Evolutionary conservation across 23 red algal genomes (phyloP).

Genomic region (Gracilaria caudata): DNA sequence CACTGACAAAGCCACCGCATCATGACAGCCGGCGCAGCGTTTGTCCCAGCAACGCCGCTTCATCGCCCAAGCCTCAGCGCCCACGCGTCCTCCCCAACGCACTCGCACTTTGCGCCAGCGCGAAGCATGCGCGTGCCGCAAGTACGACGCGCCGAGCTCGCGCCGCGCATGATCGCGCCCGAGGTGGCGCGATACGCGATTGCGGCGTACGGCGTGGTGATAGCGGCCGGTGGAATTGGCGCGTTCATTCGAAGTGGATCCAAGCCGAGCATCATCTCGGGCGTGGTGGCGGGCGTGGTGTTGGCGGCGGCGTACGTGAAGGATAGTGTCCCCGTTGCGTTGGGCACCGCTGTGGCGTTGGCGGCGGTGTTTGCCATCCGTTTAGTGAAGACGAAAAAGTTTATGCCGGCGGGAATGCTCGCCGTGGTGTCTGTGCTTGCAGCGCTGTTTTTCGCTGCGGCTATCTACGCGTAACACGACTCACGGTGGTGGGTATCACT

Average conservation of each 20-base stretch:
- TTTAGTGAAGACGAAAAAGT: constrained; percentile 86
- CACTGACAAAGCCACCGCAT: too few relatives aligned
- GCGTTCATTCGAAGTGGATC: constrained; percentile 70
- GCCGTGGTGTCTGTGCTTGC: constrained; percentile 71
- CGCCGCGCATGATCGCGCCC: constrained; percentile 31
- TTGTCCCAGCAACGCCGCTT: too few relatives aligned
- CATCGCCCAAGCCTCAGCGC: too few relatives aligned
- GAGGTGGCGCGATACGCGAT: constrained; percentile 47
- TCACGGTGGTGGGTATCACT: background rate
- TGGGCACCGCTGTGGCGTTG: constrained; percentile 69
- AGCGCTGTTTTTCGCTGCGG: constrained; percentile 69
- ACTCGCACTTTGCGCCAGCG: background rate
- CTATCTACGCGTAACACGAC: constrained; percentile 41
- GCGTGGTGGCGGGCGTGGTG: constrained; percentile 66
- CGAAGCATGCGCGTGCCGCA: background rate
- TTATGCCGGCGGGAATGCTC: constrained; percentile 87
- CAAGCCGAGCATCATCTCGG: constrained; percentile 64
- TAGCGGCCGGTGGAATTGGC: constrained; percentile 79
- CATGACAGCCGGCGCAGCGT: too few relatives aligned
- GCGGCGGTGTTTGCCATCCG: constrained; percentile 81
- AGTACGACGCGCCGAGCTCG: background rate
- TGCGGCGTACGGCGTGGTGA: constrained; percentile 72
- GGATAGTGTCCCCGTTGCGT: constrained; percentile 65
- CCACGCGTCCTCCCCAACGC: too few relatives aligned
- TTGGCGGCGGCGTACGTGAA: constrained; percentile 71